Evolutionary conservation across 2,329 filamentous ascomycete genomes (phyloP).

Genomic region (Aspergillus amoenus): DNA sequence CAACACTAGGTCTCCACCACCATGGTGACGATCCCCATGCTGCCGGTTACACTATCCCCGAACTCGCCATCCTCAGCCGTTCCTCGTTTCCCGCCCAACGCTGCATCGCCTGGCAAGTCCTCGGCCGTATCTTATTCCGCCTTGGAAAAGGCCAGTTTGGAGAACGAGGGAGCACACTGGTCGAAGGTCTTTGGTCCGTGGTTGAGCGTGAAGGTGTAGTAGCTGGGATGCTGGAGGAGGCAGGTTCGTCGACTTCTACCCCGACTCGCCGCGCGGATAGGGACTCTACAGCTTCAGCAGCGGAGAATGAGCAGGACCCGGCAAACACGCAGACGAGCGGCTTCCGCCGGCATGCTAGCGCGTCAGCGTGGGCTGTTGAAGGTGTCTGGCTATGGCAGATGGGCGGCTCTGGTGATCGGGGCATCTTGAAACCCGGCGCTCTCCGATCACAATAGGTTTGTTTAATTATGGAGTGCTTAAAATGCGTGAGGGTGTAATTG

Average conservation of each 20-base stretch:
- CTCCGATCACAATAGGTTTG: conserved; percentile 20
- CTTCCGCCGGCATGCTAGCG: conserved; percentile 67
- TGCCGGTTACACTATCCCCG: conserved; percentile 88
- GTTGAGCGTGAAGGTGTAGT: conserved; percentile 75
- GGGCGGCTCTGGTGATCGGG: conserved; percentile 56
- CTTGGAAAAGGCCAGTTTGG: conserved; percentile 73
- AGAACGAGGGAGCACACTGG: conserved; percentile 61
- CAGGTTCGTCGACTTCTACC: conserved; percentile 52
- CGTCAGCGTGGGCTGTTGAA: conserved; percentile 80
- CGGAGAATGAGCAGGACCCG: background rate
- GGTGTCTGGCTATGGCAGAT: conserved; percentile 84
- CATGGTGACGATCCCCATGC: conserved; percentile 90
- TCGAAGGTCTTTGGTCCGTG: conserved; percentile 78
- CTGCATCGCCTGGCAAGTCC: conserved; percentile 86
- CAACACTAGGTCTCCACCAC: conserved; percentile 81
- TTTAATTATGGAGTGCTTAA: background rate
- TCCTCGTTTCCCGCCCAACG: conserved; percentile 82
- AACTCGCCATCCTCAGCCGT: conserved; percentile 76
- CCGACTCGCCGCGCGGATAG: conserved; percentile 40
- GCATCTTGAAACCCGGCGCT: conserved; percentile 37
- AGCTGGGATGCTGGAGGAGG: conserved; percentile 74
- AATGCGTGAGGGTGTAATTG: background rate
- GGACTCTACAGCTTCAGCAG: conserved; percentile 4
- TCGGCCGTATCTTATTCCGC: conserved; percentile 81
- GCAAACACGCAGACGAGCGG: conserved; percentile 13